Conservation (phyloP, 768 basidiomycete species). For the Dendrothele bispora region DNA sequence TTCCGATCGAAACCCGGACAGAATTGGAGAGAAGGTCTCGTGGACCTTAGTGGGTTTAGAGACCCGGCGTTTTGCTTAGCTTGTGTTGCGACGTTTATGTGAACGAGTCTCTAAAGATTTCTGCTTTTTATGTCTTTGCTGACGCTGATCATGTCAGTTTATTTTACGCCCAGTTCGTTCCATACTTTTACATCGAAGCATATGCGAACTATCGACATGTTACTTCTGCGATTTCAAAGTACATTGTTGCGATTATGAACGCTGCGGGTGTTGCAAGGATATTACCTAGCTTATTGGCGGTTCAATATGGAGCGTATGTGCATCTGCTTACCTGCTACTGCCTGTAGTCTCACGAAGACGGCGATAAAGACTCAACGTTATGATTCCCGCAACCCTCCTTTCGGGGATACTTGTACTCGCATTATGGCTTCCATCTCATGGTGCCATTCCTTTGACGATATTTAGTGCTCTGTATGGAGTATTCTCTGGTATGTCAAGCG, state of each 20-base stretch:
- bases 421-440: slow-evolving; percentile 27
- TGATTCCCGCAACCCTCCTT: slow-evolving; percentile 22
- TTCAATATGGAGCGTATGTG: slow-evolving; percentile 23
- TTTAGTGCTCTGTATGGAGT: slow-evolving; percentile 30
- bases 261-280: slow-evolving; percentile 27
- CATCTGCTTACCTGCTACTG: not conserved
- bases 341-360: not conserved
- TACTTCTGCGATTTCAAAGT: slow-evolving; percentile 16
- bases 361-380: slow-evolving; percentile 28
- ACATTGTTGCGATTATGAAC: slow-evolving; percentile 31
- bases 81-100: slow-evolving; percentile 18
- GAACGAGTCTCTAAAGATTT: slow-evolving; percentile 13
- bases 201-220: slow-evolving; percentile 25
- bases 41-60: slow-evolving; percentile 26
- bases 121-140: not conserved
- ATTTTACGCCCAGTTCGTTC: slow-evolving; percentile 32
- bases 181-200: slow-evolving; percentile 32
- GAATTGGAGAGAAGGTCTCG: slow-evolving; percentile 16
- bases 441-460: slow-evolving; percentile 18
- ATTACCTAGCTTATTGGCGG: slow-evolving; percentile 27
- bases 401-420: slow-evolving; percentile 22
- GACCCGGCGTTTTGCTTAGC: slow-evolving; percentile 20
- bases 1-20: slow-evolving; percentile 19
- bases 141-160: slow-evolving; percentile 12
- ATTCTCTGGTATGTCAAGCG: slow-evolving; percentile 28